Evolutionary conservation across 192 early-diverging fungal genomes (phyloP).

Genomic region (Rhizoclosmatium globosum): DNA sequence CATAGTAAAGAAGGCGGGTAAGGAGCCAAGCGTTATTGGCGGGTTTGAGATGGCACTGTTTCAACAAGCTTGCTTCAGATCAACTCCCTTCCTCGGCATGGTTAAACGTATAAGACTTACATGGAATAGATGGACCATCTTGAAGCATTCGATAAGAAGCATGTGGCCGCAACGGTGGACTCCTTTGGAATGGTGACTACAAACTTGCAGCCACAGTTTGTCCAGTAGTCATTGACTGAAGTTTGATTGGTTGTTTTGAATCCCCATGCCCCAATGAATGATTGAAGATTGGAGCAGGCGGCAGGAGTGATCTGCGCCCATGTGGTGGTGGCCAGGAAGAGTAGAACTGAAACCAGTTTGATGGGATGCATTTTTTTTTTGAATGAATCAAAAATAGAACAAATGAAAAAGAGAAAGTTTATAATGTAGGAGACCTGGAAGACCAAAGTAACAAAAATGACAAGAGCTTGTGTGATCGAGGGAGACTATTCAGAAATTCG

Average conservation of each 20-base stretch:
- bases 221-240: background rate
- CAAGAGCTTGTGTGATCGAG: no score
- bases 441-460: no score
- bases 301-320: background rate
- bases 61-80: no score
- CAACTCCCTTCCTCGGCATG: background rate
- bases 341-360: no score
- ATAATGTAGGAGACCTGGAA: no score
- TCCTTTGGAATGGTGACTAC: background rate
- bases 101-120: background rate
- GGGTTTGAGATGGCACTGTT: slow-evolving; percentile 13
- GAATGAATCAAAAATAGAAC: no score
- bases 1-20: background rate
- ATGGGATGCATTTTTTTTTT: no score
- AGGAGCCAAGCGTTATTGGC: background rate
- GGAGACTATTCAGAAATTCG: no score
- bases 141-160: background rate
- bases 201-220: slow-evolving; percentile 29
- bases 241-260: background rate
- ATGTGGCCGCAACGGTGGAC: background rate
- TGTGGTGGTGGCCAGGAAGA: background rate
- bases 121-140: slow-evolving; percentile 2
- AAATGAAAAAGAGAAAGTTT: no score
- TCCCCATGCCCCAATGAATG: background rate
- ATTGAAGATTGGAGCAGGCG: background rate